Evolutionary conservation across 1,139 yeast genomes (phyloP), one percentile per base, ranked within the genome.

Genomic region (Magnusiomyces suaveolens): DNA sequence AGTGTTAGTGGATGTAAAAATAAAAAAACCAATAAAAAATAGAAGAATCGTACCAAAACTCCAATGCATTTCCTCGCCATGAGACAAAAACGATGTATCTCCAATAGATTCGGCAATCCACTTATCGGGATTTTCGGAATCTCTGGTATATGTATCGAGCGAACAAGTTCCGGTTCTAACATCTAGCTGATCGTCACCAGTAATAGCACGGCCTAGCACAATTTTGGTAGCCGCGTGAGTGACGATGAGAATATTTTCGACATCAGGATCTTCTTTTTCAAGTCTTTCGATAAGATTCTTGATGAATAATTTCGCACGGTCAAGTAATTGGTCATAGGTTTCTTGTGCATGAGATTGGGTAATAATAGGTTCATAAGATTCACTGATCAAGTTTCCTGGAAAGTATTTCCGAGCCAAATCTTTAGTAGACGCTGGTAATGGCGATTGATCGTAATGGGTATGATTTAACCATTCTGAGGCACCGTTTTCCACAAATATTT

Each of bases 61-160:
- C 96, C 96, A 87, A 66, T 85, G 85, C 92, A 88, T 86, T 69
- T 87, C 95, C 67, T 87, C 95, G 16, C 96, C 96, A 6, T 77
- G 69, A 1, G 76, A 67, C 59, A 87, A 73, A 62, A 81, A 86
- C 50, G 77, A 81, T 26, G 87, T 78, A 60, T 80, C 78, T 21
- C 96, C 96, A 64, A 83, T 84, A 76, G 77, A 73, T 24, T 73
- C 74, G 51, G 81, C 66, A 10, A 63, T 64, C 90, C 95, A 87
- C 21, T 51, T 46, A 12, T 38, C 16, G 3, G 48, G 39, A 73
- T 80, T 56, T 73, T 74, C 53, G 70, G 65, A 59, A 71, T 65
- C 52, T 65, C 60, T 14, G 69, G 70, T 74, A 61, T 75, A 84
- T 57, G 74, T 73, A 61, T 81, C 84, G 53, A 87, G 65, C 16